A percentile compares a stretch with the other conserved stretches of the same genome.
phyloP scores from a whole-genome alignment of 306 rosid species.

The Leucaena leucocephala region DNA sequence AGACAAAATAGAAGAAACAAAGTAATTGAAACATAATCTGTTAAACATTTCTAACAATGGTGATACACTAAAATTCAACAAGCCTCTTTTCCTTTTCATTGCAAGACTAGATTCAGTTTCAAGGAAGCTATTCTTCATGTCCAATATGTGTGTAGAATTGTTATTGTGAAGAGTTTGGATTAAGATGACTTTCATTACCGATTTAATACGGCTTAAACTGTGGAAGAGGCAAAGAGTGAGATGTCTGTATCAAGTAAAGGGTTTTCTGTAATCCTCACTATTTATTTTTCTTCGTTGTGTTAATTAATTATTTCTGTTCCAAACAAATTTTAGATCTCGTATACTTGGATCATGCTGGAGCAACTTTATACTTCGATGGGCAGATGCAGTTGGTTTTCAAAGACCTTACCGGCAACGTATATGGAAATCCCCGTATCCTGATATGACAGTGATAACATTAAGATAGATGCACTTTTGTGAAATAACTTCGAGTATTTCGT shows the following conservation, averaged over 20 bases:
- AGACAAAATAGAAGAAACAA: neutral
- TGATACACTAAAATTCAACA: neutral
- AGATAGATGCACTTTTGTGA: neutral
- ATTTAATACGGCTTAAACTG: slow-evolving; percentile 1
- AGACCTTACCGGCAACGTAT: slow-evolving; percentile 67
- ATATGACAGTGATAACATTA: neutral
- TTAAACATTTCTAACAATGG: neutral
- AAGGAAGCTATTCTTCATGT: neutral
- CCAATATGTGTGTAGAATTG: neutral
- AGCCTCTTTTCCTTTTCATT: neutral
- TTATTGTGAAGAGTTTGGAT: neutral
- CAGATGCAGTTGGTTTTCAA: slow-evolving; percentile 83
- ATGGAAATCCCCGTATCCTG: slow-evolving; percentile 98
- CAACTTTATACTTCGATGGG: slow-evolving; percentile 83
- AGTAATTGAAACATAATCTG: neutral
- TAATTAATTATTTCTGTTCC: slow-evolving; percentile 12
- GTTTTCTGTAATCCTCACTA: no score
- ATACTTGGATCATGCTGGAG: slow-evolving; percentile 96
- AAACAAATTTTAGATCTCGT: slow-evolving; percentile 57
- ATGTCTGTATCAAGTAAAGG: neutral
- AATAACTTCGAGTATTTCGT: neutral
- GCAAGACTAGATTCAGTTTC: neutral
- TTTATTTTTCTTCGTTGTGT: neutral
- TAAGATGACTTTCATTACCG: neutral
- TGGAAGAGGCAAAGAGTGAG: neutral